A percentile compares a stretch with the other conserved stretches of the same genome.
Conservation (phyloP, 2,329 filamentous ascomycete genomes). For the Dactylonectria estremocensis region DNA sequence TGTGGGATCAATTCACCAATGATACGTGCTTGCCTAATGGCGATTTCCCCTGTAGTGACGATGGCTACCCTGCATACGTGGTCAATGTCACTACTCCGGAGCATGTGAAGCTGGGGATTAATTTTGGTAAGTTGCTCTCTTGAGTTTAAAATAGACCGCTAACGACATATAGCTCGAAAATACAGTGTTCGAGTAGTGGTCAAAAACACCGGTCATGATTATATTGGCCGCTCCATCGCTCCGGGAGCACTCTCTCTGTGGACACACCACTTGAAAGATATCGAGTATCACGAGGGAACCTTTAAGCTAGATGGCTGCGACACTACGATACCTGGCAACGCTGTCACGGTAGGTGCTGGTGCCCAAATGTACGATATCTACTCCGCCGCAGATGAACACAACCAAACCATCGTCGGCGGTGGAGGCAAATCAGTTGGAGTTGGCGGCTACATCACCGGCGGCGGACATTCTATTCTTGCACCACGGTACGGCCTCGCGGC, state of each 20-base stretch:
- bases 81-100: slow-evolving; percentile 53
- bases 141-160: not conserved
- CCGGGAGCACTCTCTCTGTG: slow-evolving; percentile 69
- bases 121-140: slow-evolving; percentile 57
- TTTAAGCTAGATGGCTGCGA: slow-evolving; percentile 61
- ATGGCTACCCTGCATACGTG: slow-evolving; percentile 56
- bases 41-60: slow-evolving; percentile 51
- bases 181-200: slow-evolving; percentile 60
- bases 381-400: slow-evolving; percentile 58
- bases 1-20: slow-evolving; percentile 62
- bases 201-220: slow-evolving; percentile 61
- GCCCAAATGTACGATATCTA: slow-evolving; percentile 67
- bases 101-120: slow-evolving; percentile 54
- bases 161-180: slow-evolving; percentile 52
- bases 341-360: slow-evolving; percentile 69
- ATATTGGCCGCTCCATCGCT: slow-evolving; percentile 61
- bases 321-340: slow-evolving; percentile 60
- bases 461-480: slow-evolving; percentile 70
- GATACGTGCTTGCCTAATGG: slow-evolving; percentile 65
- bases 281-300: slow-evolving; percentile 55
- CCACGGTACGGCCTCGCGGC: slow-evolving; percentile 72
- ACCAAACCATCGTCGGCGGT: slow-evolving; percentile 69
- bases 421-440: slow-evolving; percentile 70
- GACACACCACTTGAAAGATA: slow-evolving; percentile 63
- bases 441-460: slow-evolving; percentile 74